Evolutionary conservation across 2,329 filamentous ascomycete species (phyloP).

Genomic region (Emmonsia crescens): DNA sequence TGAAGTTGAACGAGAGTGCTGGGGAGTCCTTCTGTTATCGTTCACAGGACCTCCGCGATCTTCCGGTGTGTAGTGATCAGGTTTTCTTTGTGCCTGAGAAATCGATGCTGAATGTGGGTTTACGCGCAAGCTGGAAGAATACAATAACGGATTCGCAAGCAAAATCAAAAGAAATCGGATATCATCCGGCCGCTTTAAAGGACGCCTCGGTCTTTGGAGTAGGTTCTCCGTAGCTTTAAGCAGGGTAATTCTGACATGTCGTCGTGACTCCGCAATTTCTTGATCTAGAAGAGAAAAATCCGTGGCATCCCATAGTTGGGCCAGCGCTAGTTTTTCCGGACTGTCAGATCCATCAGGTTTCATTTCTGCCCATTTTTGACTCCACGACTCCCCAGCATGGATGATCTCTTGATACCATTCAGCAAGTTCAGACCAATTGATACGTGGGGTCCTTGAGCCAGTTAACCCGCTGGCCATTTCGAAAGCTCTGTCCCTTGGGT

Average conservation of each 20-base stretch:
- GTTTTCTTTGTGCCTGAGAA: not conserved
- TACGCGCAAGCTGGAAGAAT: slow-evolving; percentile 31
- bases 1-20: slow-evolving; percentile 14
- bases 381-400: slow-evolving; percentile 59
- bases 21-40: slow-evolving; percentile 7
- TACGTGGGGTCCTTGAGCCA: slow-evolving; percentile 51
- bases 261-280: slow-evolving; percentile 50
- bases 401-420: slow-evolving; percentile 66
- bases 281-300: slow-evolving; percentile 39
- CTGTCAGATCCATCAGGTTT: slow-evolving; percentile 24
- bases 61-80: not conserved
- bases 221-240: slow-evolving; percentile 70
- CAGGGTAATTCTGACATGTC: slow-evolving; percentile 57
- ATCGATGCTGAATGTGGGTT: slow-evolving; percentile 8
- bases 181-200: slow-evolving; percentile 57
- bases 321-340: slow-evolving; percentile 11
- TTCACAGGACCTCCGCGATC: not conserved
- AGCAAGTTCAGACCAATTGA: slow-evolving; percentile 62
- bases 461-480: slow-evolving; percentile 33
- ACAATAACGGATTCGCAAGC: slow-evolving; percentile 65
- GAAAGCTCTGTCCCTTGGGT: slow-evolving; percentile 25
- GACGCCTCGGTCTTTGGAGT: slow-evolving; percentile 65
- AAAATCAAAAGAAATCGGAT: slow-evolving; percentile 69
- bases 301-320: slow-evolving; percentile 32
- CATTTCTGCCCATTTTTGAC: slow-evolving; percentile 47